phyloP scores from a whole-genome alignment of 2,329 filamentous ascomycete genomes.

The Penicillium sp. region DNA sequence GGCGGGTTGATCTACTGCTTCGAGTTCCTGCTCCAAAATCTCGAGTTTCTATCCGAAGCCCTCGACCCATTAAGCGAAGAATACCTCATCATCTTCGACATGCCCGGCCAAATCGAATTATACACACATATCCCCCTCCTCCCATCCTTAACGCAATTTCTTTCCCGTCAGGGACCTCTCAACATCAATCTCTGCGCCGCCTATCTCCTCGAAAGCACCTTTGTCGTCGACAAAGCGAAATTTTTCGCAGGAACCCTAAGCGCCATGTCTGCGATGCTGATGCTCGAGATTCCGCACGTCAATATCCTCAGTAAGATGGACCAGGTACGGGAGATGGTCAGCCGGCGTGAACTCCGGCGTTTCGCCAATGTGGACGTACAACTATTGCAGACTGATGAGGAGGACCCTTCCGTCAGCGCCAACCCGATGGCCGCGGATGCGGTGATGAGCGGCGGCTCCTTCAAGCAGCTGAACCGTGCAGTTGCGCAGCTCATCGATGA shows the following conservation, averaged over 20 bases:
- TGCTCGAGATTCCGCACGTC: constrained; percentile 95
- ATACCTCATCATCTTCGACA: constrained; percentile 96
- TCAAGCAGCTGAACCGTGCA: constrained; percentile 80
- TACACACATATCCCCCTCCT: constrained; percentile 97
- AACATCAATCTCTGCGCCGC: constrained; percentile 92
- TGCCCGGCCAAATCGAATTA: constrained; percentile 98
- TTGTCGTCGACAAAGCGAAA: constrained; percentile 93
- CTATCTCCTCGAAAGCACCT: constrained; percentile 93
- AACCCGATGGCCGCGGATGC: constrained; percentile 70
- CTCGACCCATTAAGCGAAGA: constrained; percentile 88
- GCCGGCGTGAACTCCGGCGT: constrained; percentile 83
- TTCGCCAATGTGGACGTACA: constrained; percentile 86
- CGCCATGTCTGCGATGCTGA: constrained; percentile 98
- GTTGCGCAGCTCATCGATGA: constrained; percentile 92
- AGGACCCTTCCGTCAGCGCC: constrained; percentile 57
- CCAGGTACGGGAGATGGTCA: constrained; percentile 85
- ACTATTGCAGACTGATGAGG: constrained; percentile 71
- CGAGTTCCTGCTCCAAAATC: constrained; percentile 91
- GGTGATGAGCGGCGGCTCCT: constrained; percentile 80
- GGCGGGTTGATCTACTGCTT: constrained; percentile 96
- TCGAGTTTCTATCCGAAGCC: constrained; percentile 86
- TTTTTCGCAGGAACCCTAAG: constrained; percentile 95
- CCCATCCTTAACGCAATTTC: constrained; percentile 78
- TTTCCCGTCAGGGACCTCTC: constrained; percentile 76
- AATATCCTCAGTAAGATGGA: constrained; percentile 99